phyloP scores from a whole-genome alignment of 768 basidiomycete species.

The Hortiboletus flavorubellus region DNA sequence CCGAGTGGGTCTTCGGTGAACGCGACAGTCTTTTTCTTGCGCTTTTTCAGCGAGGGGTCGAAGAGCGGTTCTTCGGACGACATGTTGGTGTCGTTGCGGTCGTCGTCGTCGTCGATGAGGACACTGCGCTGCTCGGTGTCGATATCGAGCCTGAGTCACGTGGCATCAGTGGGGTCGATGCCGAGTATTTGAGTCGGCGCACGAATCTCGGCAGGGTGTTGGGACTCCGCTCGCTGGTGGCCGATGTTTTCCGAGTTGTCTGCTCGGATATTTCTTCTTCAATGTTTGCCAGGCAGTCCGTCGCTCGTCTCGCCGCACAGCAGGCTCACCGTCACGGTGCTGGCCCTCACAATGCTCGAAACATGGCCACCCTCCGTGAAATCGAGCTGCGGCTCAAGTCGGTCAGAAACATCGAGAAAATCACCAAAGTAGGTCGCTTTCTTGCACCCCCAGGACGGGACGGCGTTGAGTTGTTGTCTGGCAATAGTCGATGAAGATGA shows the following conservation, averaged over 20 bases:
- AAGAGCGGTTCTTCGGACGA: slow-evolving; percentile 74
- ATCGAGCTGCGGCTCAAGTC: slow-evolving; percentile 96
- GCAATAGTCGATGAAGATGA: slow-evolving; percentile 94
- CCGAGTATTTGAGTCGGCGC: slow-evolving; percentile 27
- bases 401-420: slow-evolving; percentile 98
- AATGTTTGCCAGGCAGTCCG: slow-evolving; percentile 52
- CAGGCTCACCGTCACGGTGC: slow-evolving; percentile 37
- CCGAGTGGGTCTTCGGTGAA: slow-evolving; percentile 84
- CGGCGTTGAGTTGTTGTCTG: slow-evolving; percentile 3
- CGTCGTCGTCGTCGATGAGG: slow-evolving; percentile 17
- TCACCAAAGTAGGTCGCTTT: slow-evolving; percentile 76
- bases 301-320: slow-evolving; percentile 42
- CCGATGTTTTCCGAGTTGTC: slow-evolving; percentile 33
- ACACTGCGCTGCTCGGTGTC: slow-evolving; percentile 4
- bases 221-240: slow-evolving; percentile 21
- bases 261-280: background rate
- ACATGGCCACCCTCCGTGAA: slow-evolving; percentile 97
- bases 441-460: background rate
- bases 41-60: slow-evolving; percentile 81
- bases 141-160: slow-evolving; percentile 6
- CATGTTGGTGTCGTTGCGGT: slow-evolving; percentile 35
- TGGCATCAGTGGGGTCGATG: slow-evolving; percentile 13
- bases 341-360: slow-evolving; percentile 55
- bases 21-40: slow-evolving; percentile 84
- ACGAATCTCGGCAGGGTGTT: slow-evolving; percentile 18